Evolutionary conservation across 768 basidiomycete species (phyloP), one percentile per base, ranked within the genome.

Genomic region (Hydnomerulius pinastri): DNA sequence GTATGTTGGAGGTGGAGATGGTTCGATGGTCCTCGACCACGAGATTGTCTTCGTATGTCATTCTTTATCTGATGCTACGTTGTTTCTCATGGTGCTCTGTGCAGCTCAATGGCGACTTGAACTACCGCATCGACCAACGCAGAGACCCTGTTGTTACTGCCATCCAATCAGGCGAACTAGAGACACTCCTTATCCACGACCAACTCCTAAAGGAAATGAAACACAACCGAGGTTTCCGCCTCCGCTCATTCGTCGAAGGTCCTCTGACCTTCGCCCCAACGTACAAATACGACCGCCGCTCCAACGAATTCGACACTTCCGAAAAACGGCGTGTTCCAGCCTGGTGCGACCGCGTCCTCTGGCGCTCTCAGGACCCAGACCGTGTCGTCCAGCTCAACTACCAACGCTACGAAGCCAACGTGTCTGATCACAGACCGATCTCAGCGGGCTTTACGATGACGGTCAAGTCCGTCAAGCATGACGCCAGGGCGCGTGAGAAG

Each of bases 271-370:
- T 99, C 58, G 69, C 78, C 2, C 94, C 95, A 15, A 97, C 95
- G 30, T 98, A 98, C 81, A 97, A 97, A 70, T 98, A 97, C 71
- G 92, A 96, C 65, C 83, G 82, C 2, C 72, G 80, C 6, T 82
- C 91, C 20, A 68, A 80, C 64, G 79, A 84, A 54, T 99, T 92
- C 60, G 96, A 99, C 64, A 77, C 86, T 3, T 92, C 89, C 1
- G 91, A 92, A 66, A 98, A 98, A 68, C 78, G 80, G 11, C 86
- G 96, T 0, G 77, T 85, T 7, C 96, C 96, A 4, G 94, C 96
- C 2, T 99, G 95, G 94, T 99, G 96, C 65, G 96, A 99, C 66
- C 86, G 96, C 5, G 82, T 99, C 18, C 72, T 98, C 35, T 96
- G 86, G 83, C 82, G 85, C 4, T 73, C 81, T 35, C 74, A 74